These are phyloP conservation scores for Ogataea methylovora DNA, from an alignment of 805 yeast genomes.

Conservation along the genomic window DNA sequence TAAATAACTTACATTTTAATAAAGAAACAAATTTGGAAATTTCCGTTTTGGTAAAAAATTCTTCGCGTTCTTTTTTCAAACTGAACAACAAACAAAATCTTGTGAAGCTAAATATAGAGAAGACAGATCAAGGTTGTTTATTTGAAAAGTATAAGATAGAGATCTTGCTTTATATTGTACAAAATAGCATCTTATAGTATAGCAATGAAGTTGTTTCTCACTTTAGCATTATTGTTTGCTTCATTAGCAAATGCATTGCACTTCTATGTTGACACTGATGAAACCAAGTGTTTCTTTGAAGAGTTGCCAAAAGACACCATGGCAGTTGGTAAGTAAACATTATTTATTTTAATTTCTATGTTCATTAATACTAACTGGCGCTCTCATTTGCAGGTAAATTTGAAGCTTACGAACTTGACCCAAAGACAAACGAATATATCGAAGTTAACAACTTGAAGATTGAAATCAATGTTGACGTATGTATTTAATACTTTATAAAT, in stretches of 20 bases:
- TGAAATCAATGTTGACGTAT: constrained; percentile 60
- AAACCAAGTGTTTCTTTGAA: constrained; percentile 76
- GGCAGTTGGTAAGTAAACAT: constrained; percentile 54
- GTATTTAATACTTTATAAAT: constrained; percentile 10
- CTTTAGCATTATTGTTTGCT: constrained; percentile 9
- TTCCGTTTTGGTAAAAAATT: too few species aligned
- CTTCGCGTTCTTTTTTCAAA: too few species aligned
- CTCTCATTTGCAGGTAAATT: constrained; percentile 35
- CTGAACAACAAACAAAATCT: too few species aligned
- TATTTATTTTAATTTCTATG: too few species aligned
- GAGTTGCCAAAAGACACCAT: constrained; percentile 73
- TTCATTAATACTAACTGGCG: background rate
- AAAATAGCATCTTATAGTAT: too few species aligned
- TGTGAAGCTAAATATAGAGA: too few species aligned
- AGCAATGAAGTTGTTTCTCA: constrained; percentile 4
- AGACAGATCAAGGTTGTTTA: too few species aligned
- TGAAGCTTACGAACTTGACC: constrained; percentile 57
- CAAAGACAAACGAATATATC: constrained; percentile 37
- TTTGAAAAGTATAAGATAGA: too few species aligned
- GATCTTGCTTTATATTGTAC: constrained; percentile 5
- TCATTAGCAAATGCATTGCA: constrained; percentile 46
- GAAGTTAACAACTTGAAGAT: constrained; percentile 51
- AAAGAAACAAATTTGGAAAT: background rate
- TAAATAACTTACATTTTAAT: background rate
- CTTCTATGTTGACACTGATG: constrained; percentile 71